Evolutionary conservation across 2,329 filamentous ascomycete species (phyloP).

Genomic region (Fusarium sp.): DNA sequence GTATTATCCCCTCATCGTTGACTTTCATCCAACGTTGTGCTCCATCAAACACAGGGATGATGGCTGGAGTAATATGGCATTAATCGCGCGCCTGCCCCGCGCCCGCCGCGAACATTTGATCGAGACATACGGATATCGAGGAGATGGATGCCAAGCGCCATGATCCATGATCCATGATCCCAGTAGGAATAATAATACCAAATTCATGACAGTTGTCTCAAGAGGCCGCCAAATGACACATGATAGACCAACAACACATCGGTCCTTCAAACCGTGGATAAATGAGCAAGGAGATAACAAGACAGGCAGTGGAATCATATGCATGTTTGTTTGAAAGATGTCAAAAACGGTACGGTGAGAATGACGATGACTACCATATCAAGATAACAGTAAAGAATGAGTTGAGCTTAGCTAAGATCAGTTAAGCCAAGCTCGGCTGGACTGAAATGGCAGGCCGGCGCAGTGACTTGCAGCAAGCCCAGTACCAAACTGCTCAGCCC

Average conservation of each 20-base stretch:
- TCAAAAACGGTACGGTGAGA: conserved; percentile 21
- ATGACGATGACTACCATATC: conserved; percentile 32
- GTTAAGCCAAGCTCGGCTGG: conserved; percentile 31
- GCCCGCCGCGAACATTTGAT: conserved; percentile 34
- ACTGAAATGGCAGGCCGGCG: conserved; percentile 28
- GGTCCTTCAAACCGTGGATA: conserved; percentile 4
- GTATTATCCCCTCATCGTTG: conserved; percentile 22
- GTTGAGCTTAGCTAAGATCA: conserved; percentile 19
- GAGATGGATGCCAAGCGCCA: conserved; percentile 18
- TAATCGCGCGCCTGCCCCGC: conserved; percentile 37
- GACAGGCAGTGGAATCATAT: conserved; percentile 12
- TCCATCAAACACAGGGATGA: conserved; percentile 38
- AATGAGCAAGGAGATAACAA: conserved; percentile 20
- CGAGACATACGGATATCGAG: conserved; percentile 16
- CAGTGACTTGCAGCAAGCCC: conserved; percentile 17
- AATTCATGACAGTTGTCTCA: conserved; percentile 1
- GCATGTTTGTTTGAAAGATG: conserved; percentile 25
- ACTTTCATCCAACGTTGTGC: conserved; percentile 19
- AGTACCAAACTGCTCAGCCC: conserved; percentile 8
- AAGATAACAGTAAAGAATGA: conserved; percentile 33
- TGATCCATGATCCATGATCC: conserved; percentile 39
- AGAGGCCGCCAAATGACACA: conserved; percentile 14
- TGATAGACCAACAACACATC: conserved; percentile 2
- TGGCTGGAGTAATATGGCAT: conserved; percentile 38
- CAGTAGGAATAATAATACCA: neutral